phyloP scores from a whole-genome alignment of 352 stramenopile species.

The Pythium periplocum region DNA sequence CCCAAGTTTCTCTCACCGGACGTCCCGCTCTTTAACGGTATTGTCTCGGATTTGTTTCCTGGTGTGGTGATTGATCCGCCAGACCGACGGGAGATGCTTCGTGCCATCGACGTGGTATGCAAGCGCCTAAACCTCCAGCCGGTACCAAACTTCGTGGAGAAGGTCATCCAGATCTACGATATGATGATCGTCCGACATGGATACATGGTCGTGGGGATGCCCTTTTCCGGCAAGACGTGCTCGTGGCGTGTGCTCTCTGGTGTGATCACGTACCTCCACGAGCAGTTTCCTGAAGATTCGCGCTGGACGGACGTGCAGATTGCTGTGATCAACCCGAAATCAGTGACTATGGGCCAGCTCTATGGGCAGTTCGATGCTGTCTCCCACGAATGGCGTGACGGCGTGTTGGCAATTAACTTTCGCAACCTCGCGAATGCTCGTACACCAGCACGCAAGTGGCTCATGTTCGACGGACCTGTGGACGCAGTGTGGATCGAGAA shows the following conservation, averaged over 20 bases:
- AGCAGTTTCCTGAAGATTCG: constrained; percentile 50
- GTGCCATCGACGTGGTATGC: constrained; percentile 77
- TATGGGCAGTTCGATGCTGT: constrained; percentile 94
- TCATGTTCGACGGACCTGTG: constrained; percentile 92
- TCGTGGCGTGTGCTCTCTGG: constrained; percentile 89
- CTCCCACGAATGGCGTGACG: constrained; percentile 94
- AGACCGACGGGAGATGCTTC: constrained; percentile 80
- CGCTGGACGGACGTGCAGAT: constrained; percentile 77
- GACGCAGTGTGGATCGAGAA: constrained; percentile 95
- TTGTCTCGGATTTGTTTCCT: constrained; percentile 92
- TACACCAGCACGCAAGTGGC: constrained; percentile 85
- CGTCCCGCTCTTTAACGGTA: constrained; percentile 92
- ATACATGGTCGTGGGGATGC: constrained; percentile 95
- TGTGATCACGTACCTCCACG: constrained; percentile 77
- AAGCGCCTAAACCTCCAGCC: constrained; percentile 80
- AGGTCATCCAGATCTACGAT: constrained; percentile 95
- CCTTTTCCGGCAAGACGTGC: constrained; percentile 91
- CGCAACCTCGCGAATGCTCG: constrained; percentile 73
- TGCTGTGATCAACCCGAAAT: constrained; percentile 92
- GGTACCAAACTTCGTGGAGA: constrained; percentile 88
- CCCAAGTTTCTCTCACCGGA: constrained; percentile 93
- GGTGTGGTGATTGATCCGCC: constrained; percentile 87
- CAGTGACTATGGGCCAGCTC: constrained; percentile 90
- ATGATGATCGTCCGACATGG: constrained; percentile 96
- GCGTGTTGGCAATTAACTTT: constrained; percentile 92